Evolutionary conservation across 2,329 filamentous ascomycete genomes (phyloP).

Genomic region (Calcarisporium arbuscula): DNA sequence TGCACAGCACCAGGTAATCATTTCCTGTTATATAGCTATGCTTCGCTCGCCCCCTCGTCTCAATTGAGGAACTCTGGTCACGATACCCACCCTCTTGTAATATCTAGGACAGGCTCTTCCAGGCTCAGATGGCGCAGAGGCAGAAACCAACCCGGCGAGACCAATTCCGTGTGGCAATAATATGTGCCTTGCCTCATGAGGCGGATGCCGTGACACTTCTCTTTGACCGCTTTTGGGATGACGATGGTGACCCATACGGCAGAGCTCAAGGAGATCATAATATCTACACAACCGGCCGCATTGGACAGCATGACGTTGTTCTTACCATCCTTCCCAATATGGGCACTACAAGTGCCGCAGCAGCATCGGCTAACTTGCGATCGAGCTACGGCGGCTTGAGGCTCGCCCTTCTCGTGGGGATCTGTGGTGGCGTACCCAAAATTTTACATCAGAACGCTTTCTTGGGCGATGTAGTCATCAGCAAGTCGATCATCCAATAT

Average conservation of each 20-base stretch:
- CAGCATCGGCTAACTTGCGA: conserved; percentile 19
- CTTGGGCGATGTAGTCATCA: conserved; percentile 28
- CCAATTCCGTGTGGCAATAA: conserved; percentile 18
- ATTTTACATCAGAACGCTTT: conserved; percentile 9
- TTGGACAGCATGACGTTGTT: conserved; percentile 21
- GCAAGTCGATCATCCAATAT: conserved; percentile 21
- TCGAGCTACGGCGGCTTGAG: conserved; percentile 26
- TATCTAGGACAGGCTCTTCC: too few relatives aligned
- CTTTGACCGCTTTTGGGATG: conserved; percentile 22
- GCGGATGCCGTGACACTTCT: conserved; percentile 15
- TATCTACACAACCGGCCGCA: conserved; percentile 21
- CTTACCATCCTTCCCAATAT: conserved; percentile 20
- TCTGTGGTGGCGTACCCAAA: conserved; percentile 32
- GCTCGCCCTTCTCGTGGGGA: conserved; percentile 29
- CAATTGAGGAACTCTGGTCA: too few relatives aligned
- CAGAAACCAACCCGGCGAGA: conserved; percentile 4
- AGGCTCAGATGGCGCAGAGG: background rate
- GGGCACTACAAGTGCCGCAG: conserved; percentile 21
- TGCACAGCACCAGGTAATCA: too few relatives aligned
- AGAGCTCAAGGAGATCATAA: conserved; percentile 19
- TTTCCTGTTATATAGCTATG: too few relatives aligned
- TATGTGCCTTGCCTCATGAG: conserved; percentile 21
- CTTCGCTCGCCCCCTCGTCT: too few relatives aligned
- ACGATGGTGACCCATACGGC: conserved; percentile 12
- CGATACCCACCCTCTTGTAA: too few relatives aligned